A percentile compares a stretch with the other conserved stretches of the same genome.
Evolutionary conservation across 2,329 filamentous ascomycete species (phyloP).

Genomic region (Geoglossum cookeanum): DNA sequence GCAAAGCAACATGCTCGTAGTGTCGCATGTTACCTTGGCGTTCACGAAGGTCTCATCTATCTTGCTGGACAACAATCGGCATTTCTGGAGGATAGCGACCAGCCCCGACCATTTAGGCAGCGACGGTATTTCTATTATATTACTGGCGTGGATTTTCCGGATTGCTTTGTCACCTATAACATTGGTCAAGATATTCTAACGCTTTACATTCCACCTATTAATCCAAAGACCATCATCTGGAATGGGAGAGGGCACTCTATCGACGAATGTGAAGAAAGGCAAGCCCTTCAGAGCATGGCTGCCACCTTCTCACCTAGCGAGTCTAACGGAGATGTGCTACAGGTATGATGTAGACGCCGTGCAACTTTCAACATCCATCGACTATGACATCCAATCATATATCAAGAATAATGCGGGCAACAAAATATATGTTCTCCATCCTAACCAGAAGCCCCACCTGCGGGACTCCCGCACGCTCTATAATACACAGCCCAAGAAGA

Average conservation of each 20-base stretch:
- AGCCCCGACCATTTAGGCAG: constrained; percentile 67
- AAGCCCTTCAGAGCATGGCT: not conserved
- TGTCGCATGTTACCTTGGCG: constrained; percentile 24
- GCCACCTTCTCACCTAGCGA: constrained; percentile 39
- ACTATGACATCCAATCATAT: constrained; percentile 37
- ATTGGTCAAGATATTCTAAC: constrained; percentile 53
- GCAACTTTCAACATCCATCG: constrained; percentile 38
- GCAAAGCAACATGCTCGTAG: constrained; percentile 31
- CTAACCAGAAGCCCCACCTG: constrained; percentile 50
- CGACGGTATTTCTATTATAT: constrained; percentile 91
- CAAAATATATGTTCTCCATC: constrained; percentile 62
- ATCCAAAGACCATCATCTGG: constrained; percentile 82
- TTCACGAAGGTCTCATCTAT: constrained; percentile 61
- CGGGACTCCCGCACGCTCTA: not conserved
- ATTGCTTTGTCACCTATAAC: constrained; percentile 68
- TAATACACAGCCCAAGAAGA: constrained; percentile 7
- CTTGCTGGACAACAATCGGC: constrained; percentile 67
- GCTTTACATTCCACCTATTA: constrained; percentile 77
- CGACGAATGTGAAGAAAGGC: constrained; percentile 39
- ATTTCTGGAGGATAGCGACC: constrained; percentile 79
- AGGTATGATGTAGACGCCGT: constrained; percentile 72
- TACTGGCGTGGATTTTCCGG: constrained; percentile 64
- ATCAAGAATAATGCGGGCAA: constrained; percentile 50
- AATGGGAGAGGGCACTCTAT: constrained; percentile 41
- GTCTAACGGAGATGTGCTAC: constrained; percentile 55